Evolutionary conservation across 1,139 yeast genomes (phyloP).

Genomic region (Scheffersomyces quercinus): DNA sequence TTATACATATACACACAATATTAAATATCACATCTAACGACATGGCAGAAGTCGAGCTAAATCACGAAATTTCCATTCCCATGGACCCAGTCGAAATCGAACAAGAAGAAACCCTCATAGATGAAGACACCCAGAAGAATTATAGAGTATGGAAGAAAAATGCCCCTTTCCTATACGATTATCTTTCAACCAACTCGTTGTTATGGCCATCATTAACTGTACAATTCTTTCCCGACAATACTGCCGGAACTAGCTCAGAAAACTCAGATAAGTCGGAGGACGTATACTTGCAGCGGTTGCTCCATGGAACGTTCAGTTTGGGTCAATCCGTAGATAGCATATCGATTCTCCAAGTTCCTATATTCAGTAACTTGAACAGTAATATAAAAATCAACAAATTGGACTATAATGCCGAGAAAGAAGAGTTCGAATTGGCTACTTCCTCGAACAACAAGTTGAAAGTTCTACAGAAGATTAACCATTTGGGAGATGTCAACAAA

Average conservation of each 20-base stretch:
- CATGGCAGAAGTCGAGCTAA: too few species aligned
- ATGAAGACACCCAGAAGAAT: conserved; percentile 30
- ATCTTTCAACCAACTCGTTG: conserved; percentile 48
- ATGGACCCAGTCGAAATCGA: not conserved
- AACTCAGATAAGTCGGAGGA: conserved; percentile 7
- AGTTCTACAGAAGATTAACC: conserved; percentile 42
- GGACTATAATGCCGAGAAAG: conserved; percentile 40
- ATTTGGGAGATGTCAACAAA: conserved; percentile 46
- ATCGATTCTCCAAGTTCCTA: conserved; percentile 41
- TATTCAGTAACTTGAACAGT: conserved; percentile 30
- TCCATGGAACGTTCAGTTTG: conserved; percentile 45
- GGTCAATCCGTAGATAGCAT: conserved; percentile 45
- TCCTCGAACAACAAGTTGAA: conserved; percentile 26
- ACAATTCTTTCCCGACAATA: conserved; percentile 55
- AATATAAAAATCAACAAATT: conserved; percentile 33
- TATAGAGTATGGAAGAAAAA: conserved; percentile 59
- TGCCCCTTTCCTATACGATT: conserved; percentile 52
- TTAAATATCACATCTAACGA: too few species aligned
- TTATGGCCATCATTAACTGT: conserved; percentile 58
- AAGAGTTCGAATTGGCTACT: conserved; percentile 40
- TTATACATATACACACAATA: too few species aligned
- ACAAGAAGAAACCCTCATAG: conserved; percentile 17
- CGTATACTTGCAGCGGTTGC: conserved; percentile 31
- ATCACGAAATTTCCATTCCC: too few species aligned
- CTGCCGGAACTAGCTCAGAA: conserved; percentile 2